These are phyloP conservation scores for Arthrinium phaeospermum DNA, from an alignment of 2,329 filamentous ascomycete species.

Conservation along the genomic window DNA sequence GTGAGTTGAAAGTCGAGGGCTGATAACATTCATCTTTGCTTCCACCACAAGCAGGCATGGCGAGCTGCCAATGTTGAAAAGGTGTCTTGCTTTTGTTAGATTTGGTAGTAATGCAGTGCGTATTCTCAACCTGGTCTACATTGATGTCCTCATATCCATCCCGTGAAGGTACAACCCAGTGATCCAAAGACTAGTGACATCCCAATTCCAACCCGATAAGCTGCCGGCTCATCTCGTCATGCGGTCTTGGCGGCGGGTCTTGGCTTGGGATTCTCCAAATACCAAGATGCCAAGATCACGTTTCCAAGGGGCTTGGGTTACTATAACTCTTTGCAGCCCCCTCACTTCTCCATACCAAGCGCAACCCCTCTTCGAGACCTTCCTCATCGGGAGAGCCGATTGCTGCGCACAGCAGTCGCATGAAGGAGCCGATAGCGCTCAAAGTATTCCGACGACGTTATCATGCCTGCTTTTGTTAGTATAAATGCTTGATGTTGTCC, in stretches of 20 bases:
- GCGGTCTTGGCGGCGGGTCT: not conserved
- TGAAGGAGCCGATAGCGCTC: not conserved
- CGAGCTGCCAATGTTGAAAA: not conserved
- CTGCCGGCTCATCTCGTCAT: not conserved
- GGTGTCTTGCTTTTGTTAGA: too few species aligned
- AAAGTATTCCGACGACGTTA: not conserved
- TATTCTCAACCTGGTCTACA: too few species aligned
- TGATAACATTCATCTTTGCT: not conserved
- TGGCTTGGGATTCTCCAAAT: not conserved
- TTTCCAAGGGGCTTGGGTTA: not conserved
- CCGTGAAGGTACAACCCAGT: too few species aligned
- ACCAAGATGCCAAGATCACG: not conserved
- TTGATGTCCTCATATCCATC: too few species aligned
- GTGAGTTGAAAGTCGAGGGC: not conserved
- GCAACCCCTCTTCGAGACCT: not conserved
- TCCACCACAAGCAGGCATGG: too few species aligned
- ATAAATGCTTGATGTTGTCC: not conserved
- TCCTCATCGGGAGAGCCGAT: not conserved
- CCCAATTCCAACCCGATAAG: too few species aligned
- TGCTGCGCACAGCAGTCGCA: not conserved
- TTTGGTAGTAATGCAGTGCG: too few species aligned
- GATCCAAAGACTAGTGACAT: too few species aligned
- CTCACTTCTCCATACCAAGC: constrained; percentile 7
- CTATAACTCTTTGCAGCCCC: not conserved
- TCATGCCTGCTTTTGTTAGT: not conserved